Evolutionary conservation across 2,329 filamentous ascomycete species (phyloP).

Genomic region (Colletotrichum liriopes): DNA sequence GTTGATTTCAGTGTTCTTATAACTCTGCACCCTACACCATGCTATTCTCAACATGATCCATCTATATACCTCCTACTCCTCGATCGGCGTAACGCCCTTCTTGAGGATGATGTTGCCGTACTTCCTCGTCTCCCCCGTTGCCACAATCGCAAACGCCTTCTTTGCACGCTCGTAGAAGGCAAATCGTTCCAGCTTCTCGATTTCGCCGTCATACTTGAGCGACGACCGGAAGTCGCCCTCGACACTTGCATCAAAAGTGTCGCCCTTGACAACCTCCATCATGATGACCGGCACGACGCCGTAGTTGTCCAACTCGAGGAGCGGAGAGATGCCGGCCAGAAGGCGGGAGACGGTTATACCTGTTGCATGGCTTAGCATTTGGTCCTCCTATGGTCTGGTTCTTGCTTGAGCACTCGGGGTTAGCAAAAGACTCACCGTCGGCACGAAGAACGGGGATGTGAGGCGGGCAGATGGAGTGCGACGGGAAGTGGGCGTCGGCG

Average conservation of each 20-base stretch:
- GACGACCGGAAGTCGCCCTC: constrained; percentile 31
- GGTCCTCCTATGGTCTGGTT: not conserved
- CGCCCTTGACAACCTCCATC: constrained; percentile 41
- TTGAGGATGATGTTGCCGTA: constrained; percentile 39
- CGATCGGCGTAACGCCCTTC: constrained; percentile 27
- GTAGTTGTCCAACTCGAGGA: constrained; percentile 39
- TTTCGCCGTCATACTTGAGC: constrained; percentile 34
- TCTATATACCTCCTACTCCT: too few species aligned
- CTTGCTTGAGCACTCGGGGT: not conserved
- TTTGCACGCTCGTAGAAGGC: constrained; percentile 38
- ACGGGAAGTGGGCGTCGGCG: constrained; percentile 39
- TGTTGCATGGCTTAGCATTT: not conserved
- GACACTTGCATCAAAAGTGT: constrained; percentile 37
- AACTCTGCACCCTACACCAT: too few species aligned
- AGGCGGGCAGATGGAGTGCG: constrained; percentile 39
- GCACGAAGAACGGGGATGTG: constrained; percentile 36
- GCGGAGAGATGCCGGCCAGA: constrained; percentile 32
- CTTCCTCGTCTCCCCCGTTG: constrained; percentile 40
- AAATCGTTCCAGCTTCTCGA: constrained; percentile 39
- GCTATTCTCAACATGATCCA: too few species aligned
- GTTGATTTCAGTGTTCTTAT: too few species aligned
- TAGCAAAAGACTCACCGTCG: constrained; percentile 20
- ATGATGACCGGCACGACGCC: constrained; percentile 40
- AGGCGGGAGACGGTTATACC: constrained; percentile 40
- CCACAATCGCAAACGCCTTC: constrained; percentile 34